phyloP scores from a whole-genome alignment of 345 rosid genomes.

The Rhizophora apiculata region DNA sequence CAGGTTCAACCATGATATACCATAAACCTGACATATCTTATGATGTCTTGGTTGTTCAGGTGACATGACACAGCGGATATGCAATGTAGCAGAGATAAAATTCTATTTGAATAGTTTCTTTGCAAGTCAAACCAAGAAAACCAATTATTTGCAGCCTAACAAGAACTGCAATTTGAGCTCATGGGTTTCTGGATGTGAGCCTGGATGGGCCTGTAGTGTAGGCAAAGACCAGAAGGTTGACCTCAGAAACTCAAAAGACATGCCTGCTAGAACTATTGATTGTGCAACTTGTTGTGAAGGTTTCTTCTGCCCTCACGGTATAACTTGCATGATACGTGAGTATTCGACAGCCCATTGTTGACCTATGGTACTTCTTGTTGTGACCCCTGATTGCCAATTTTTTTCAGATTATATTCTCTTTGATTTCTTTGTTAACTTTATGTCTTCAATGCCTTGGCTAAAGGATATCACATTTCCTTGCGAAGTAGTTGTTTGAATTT shows the following conservation, averaged over 20 bases:
- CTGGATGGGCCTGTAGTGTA: slow-evolving; percentile 92
- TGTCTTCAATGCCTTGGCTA: background rate
- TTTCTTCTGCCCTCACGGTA: slow-evolving; percentile 95
- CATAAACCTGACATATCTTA: background rate
- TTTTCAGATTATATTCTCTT: background rate
- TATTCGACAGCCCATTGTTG: slow-evolving; percentile 5
- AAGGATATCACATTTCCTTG: background rate
- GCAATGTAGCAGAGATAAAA: slow-evolving; percentile 87
- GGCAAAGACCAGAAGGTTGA: slow-evolving; percentile 41
- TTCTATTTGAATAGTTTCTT: slow-evolving; percentile 66
- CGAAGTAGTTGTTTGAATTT: background rate
- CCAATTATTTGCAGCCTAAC: slow-evolving; percentile 68
- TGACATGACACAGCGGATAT: slow-evolving; percentile 60
- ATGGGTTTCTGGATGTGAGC: slow-evolving; percentile 95
- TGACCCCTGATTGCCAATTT: background rate
- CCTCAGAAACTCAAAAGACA: slow-evolving; percentile 47
- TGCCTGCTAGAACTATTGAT: slow-evolving; percentile 49
- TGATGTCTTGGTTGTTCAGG: slow-evolving; percentile 42
- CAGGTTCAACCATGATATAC: background rate
- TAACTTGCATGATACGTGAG: slow-evolving; percentile 99
- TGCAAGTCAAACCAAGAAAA: slow-evolving; percentile 32
- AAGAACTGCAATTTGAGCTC: slow-evolving; percentile 82
- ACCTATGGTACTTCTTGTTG: background rate
- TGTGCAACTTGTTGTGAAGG: slow-evolving; percentile 84
- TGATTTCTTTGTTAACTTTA: background rate